Conservation (phyloP, 2,329 filamentous ascomycete genomes). For the Cercospora sp. region DNA sequence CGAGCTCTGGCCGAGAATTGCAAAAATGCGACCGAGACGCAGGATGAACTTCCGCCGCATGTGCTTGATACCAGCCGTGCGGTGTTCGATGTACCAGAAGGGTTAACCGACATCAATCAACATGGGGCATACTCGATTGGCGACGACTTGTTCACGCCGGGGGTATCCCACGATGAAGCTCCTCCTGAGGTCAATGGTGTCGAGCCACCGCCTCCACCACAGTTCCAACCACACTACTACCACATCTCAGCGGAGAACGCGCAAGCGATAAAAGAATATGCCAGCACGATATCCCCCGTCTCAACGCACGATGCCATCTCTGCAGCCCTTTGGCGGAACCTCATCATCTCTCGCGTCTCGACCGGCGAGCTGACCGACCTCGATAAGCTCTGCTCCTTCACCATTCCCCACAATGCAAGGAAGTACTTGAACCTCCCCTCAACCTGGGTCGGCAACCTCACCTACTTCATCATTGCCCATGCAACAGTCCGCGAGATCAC, state of each 20-base stretch:
- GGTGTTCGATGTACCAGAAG: slow-evolving; percentile 18
- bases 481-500: slow-evolving; percentile 20
- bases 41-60: slow-evolving; percentile 21
- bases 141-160: slow-evolving; percentile 18
- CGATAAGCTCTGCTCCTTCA: slow-evolving; percentile 22
- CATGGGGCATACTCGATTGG: slow-evolving; percentile 21
- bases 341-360: slow-evolving; percentile 21
- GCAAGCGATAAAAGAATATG: slow-evolving; percentile 22
- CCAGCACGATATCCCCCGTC: slow-evolving; percentile 15
- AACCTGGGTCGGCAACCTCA: slow-evolving; percentile 27
- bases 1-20: slow-evolving; percentile 26
- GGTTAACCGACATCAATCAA: slow-evolving; percentile 21
- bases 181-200: slow-evolving; percentile 22
- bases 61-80: slow-evolving; percentile 20
- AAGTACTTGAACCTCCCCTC: slow-evolving; percentile 21
- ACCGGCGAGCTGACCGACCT: slow-evolving; percentile 20
- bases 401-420: slow-evolving; percentile 27
- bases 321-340: slow-evolving; percentile 24
- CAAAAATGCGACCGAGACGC: slow-evolving; percentile 17
- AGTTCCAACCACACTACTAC: slow-evolving; percentile 22
- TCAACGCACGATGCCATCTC: slow-evolving; percentile 29
- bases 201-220: slow-evolving; percentile 14
- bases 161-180: slow-evolving; percentile 20
- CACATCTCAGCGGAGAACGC: slow-evolving; percentile 18
- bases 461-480: slow-evolving; percentile 25